Conservation (phyloP, 192 early-diverging fungal genomes). For the Helicostylum pulchrum region DNA sequence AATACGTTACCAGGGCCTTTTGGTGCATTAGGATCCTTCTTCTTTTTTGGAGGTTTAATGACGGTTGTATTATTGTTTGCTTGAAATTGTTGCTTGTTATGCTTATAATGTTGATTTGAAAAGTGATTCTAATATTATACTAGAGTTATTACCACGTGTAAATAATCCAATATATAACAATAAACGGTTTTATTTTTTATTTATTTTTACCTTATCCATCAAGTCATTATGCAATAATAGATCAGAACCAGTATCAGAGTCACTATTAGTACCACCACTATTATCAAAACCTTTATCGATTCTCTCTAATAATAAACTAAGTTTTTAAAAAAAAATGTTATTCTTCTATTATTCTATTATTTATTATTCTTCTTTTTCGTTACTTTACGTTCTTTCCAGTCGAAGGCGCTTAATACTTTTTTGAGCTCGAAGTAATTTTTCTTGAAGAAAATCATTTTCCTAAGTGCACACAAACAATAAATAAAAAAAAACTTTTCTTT, state of each 20-base stretch:
- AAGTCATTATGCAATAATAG: constrained; percentile 6
- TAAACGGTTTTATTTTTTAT: neutral
- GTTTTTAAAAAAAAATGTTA: neutral
- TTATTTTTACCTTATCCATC: neutral
- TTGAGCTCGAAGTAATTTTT: constrained; percentile 42
- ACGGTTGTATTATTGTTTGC: neutral
- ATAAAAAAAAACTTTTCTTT: constrained; percentile 44
- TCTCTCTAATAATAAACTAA: constrained; percentile 23
- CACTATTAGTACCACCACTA: neutral
- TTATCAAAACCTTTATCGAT: constrained; percentile 5
- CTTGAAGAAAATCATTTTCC: constrained; percentile 49
- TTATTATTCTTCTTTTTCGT: neutral
- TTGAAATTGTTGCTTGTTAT: neutral
- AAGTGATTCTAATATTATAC: neutral
- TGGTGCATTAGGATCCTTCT: constrained; percentile 46
- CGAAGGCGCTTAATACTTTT: constrained; percentile 44
- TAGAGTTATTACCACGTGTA: neutral
- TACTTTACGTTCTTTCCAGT: constrained; percentile 42
- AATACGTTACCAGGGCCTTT: constrained; percentile 45
- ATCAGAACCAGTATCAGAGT: constrained; percentile 10
- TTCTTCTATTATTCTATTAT: neutral
- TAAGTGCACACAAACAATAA: constrained; percentile 9
- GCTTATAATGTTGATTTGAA: neutral
- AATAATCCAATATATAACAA: neutral
- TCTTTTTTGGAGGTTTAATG: constrained; percentile 26